Evolutionary conservation across 805 yeast species (phyloP).

Genomic region (Kurtzmaniella fragi): DNA sequence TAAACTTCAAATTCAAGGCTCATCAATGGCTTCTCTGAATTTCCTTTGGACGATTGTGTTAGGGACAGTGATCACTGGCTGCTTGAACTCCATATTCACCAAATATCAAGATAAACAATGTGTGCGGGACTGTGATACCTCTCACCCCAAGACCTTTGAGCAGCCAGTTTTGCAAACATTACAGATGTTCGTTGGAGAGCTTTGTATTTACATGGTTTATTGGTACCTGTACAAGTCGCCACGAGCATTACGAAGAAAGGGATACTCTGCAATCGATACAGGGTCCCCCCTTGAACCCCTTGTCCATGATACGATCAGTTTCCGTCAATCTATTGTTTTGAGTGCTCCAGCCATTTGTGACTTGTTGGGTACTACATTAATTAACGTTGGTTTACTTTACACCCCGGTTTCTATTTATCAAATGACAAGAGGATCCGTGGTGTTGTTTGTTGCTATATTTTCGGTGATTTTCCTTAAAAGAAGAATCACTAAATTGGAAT

Average conservation of each 20-base stretch:
- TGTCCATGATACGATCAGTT: not conserved
- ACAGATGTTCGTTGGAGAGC: slow-evolving; percentile 79
- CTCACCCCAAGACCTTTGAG: slow-evolving; percentile 49
- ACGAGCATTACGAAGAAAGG: slow-evolving; percentile 6
- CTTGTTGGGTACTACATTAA: slow-evolving; percentile 64
- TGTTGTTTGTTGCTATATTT: slow-evolving; percentile 68
- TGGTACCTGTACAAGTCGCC: slow-evolving; percentile 18
- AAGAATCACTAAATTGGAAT: slow-evolving; percentile 54
- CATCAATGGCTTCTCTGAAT: slow-evolving; percentile 2
- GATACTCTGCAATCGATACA: not conserved
- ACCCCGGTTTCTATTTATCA: slow-evolving; percentile 79
- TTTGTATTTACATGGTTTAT: slow-evolving; percentile 42
- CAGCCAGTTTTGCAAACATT: slow-evolving; percentile 77
- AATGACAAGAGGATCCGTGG: slow-evolving; percentile 79
- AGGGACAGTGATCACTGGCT: slow-evolving; percentile 65
- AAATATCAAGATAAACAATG: slow-evolving; percentile 75
- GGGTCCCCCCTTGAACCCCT: not conserved
- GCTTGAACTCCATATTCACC: slow-evolving; percentile 67
- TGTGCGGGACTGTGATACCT: slow-evolving; percentile 48
- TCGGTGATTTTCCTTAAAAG: slow-evolving; percentile 59
- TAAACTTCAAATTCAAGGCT: slow-evolving; percentile 6
- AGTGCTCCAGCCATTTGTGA: slow-evolving; percentile 70
- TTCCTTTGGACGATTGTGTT: slow-evolving; percentile 8
- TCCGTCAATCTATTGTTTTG: slow-evolving; percentile 13
- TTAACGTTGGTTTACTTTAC: slow-evolving; percentile 69